Conservation (phyloP, 176 grass and related monocot species). For the Cenchrus americanus region DNA sequence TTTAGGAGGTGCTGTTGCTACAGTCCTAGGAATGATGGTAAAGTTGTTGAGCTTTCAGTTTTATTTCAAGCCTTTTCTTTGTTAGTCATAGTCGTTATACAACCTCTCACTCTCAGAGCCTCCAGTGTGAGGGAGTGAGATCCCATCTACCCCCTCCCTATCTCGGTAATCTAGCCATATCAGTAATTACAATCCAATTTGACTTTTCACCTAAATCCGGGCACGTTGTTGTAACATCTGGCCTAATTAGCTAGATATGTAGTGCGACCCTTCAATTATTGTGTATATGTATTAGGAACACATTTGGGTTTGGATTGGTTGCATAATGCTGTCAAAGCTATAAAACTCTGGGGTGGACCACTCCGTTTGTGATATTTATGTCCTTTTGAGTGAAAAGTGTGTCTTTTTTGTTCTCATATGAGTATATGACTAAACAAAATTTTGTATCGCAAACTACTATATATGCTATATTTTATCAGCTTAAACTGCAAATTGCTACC, state of each 20-base stretch:
- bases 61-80: slow-evolving; percentile 14
- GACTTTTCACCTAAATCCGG: slow-evolving; percentile 4
- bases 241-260: slow-evolving; percentile 2
- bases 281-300: background rate
- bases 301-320: background rate
- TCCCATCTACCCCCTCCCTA: too few relatives aligned
- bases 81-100: slow-evolving; percentile 18
- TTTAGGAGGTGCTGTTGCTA: slow-evolving; percentile 90
- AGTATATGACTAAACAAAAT: slow-evolving; percentile 12
- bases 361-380: background rate
- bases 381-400: background rate
- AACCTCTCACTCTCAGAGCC: background rate
- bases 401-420: background rate
- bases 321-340: background rate
- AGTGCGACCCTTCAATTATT: background rate
- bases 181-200: background rate
- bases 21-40: slow-evolving; percentile 93
- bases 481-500: slow-evolving; percentile 20
- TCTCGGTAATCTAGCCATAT: too few relatives aligned
- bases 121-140: too few relatives aligned
- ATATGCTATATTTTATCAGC: slow-evolving; percentile 12
- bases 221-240: background rate
- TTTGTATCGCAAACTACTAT: background rate
- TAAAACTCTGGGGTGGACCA: background rate
- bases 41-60: slow-evolving; percentile 37